Conservation (phyloP, 352 stramenopile genomes). For the Phytopythium helicoides region DNA sequence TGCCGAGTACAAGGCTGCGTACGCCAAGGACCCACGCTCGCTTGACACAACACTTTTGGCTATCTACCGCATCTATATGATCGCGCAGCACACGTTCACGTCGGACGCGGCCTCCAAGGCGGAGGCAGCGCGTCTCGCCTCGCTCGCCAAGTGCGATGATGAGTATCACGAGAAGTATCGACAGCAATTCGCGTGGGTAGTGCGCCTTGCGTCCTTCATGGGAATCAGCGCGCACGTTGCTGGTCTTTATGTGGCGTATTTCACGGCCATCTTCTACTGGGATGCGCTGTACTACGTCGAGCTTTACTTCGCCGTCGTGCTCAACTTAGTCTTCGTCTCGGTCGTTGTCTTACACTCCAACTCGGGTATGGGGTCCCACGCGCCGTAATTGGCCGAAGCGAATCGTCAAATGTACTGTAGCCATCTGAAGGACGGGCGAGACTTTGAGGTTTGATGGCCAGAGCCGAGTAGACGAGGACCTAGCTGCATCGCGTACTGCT, state of each 20-base stretch:
- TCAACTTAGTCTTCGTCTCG: conserved; percentile 56
- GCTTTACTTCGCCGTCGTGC: conserved; percentile 65
- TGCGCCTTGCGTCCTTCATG: conserved; percentile 78
- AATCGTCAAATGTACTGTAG: too few species aligned
- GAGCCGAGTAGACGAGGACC: too few species aligned
- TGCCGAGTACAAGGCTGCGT: conserved; percentile 61
- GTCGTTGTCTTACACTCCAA: conserved; percentile 61
- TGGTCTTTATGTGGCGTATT: conserved; percentile 70
- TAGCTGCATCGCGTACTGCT: too few species aligned
- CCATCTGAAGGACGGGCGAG: too few species aligned
- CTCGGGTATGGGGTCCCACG: conserved; percentile 57
- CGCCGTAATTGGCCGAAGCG: conserved; percentile 13
- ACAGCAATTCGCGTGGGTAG: conserved; percentile 48
- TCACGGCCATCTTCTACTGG: conserved; percentile 69
- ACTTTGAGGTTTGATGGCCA: too few species aligned
- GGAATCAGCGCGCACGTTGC: conserved; percentile 78
- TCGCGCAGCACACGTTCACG: conserved; percentile 59
- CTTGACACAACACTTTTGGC: conserved; percentile 69
- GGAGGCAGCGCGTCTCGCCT: conserved; percentile 46
- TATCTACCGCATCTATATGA: conserved; percentile 80
- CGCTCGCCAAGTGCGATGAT: conserved; percentile 61
- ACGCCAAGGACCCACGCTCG: conserved; percentile 56
- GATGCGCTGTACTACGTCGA: conserved; percentile 75
- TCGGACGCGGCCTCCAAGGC: conserved; percentile 62
- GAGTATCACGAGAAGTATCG: conserved; percentile 65